These are phyloP conservation scores for Fraxinus angustifolia DNA, from an alignment of 305 asterid species.

Conservation along the genomic window DNA sequence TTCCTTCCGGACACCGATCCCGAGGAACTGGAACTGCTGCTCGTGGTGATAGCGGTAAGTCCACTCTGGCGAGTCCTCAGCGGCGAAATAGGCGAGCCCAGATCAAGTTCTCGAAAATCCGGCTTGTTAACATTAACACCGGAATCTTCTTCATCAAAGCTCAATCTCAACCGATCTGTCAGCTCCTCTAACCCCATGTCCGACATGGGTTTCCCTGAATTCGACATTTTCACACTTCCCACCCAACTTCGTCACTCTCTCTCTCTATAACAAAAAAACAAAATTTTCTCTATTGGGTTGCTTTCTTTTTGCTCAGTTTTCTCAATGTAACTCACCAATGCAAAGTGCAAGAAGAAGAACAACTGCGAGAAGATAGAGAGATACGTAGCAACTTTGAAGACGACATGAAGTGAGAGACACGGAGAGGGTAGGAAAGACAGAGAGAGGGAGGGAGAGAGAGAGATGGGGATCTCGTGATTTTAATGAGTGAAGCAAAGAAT, in stretches of 20 bases:
- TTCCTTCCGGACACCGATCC: slow-evolving; percentile 67
- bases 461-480: slow-evolving; percentile 72
- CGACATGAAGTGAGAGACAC: slow-evolving; percentile 24
- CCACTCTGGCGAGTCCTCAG: slow-evolving; percentile 39
- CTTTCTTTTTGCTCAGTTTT: not conserved
- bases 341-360: slow-evolving; percentile 1
- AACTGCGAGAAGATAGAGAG: slow-evolving; percentile 12
- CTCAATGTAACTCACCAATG: slow-evolving; percentile 25
- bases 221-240: slow-evolving; percentile 37
- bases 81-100: slow-evolving; percentile 74
- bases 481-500: slow-evolving; percentile 59
- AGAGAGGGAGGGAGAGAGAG: slow-evolving; percentile 16
- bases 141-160: slow-evolving; percentile 24
- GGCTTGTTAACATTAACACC: slow-evolving; percentile 53
- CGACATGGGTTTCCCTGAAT: slow-evolving; percentile 40
- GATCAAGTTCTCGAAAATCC: slow-evolving; percentile 77
- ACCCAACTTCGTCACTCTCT: slow-evolving; percentile 8
- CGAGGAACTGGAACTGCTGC: slow-evolving; percentile 75
- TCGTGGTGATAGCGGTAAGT: slow-evolving; percentile 41
- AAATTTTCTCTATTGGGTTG: not conserved
- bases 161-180: slow-evolving; percentile 49
- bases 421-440: slow-evolving; percentile 11
- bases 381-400: slow-evolving; percentile 10
- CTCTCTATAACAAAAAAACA: slow-evolving; percentile 1
- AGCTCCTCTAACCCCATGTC: slow-evolving; percentile 37